Evolutionary conservation across 768 basidiomycete genomes (phyloP).

Genomic region (Collybia nuda): DNA sequence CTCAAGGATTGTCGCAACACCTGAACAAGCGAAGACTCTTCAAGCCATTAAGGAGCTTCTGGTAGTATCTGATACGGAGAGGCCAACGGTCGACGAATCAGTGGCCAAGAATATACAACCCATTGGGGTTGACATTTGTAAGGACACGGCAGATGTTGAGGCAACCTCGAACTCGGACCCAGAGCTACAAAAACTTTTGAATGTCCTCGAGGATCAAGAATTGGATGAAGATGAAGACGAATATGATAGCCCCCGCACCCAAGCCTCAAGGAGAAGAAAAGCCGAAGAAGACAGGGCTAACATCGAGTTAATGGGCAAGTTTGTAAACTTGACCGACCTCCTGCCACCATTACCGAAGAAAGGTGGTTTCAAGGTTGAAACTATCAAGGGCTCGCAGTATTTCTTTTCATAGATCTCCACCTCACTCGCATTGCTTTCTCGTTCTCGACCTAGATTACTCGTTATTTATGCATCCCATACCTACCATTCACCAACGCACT

Average conservation of each 20-base stretch:
- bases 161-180: not conserved
- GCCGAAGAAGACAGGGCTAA: slow-evolving; percentile 20
- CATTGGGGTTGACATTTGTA: not conserved
- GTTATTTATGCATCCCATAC: not conserved
- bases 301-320: slow-evolving; percentile 48
- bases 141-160: not conserved
- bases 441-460: not conserved
- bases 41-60: slow-evolving; percentile 31
- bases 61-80: slow-evolving; percentile 34
- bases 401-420: slow-evolving; percentile 81
- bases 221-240: slow-evolving; percentile 22
- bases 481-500: not conserved
- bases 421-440: not conserved
- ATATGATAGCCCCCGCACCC: slow-evolving; percentile 9
- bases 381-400: slow-evolving; percentile 80
- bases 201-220: slow-evolving; percentile 12
- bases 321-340: slow-evolving; percentile 71
- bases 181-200: slow-evolving; percentile 9
- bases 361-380: slow-evolving; percentile 82
- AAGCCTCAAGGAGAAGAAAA: slow-evolving; percentile 17
- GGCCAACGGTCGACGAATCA: slow-evolving; percentile 30
- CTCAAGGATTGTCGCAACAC: slow-evolving; percentile 38
- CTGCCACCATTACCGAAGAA: slow-evolving; percentile 82
- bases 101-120: slow-evolving; percentile 15
- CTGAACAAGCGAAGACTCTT: slow-evolving; percentile 36